A percentile compares a stretch with the other conserved stretches of the same genome.
These are phyloP conservation scores for Didymella sp. DNA, from an alignment of 2,329 filamentous ascomycete species.

Conservation along the genomic window DNA sequence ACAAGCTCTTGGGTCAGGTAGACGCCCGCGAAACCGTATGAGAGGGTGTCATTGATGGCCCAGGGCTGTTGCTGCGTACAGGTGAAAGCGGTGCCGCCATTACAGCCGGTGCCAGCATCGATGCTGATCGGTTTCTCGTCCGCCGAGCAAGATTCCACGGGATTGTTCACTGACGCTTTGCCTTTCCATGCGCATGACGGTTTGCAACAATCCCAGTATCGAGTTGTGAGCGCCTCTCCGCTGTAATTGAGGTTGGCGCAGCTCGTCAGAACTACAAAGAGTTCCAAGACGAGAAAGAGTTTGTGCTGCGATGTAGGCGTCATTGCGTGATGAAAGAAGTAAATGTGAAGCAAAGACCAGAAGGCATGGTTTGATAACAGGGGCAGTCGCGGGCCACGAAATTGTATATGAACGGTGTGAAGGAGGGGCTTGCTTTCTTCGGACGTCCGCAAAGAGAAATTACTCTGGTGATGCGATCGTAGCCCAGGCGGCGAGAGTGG, in stretches of 20 bases:
- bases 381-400: conserved; percentile 37
- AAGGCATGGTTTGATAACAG: conserved; percentile 45
- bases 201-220: conserved; percentile 71
- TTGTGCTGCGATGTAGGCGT: conserved; percentile 37
- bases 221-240: conserved; percentile 45
- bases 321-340: conserved; percentile 43
- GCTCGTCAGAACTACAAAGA: conserved; percentile 34
- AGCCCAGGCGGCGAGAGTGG: conserved; percentile 10
- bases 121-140: conserved; percentile 61
- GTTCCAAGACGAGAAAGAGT: conserved; percentile 8
- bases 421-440: conserved; percentile 39
- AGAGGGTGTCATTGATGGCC: conserved; percentile 63
- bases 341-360: conserved; percentile 38
- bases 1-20: conserved; percentile 52
- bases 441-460: conserved; percentile 47
- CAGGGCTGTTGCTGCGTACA: conserved; percentile 69
- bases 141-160: conserved; percentile 63
- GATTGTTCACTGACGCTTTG: conserved; percentile 61
- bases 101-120: conserved; percentile 60
- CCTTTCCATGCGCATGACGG: conserved; percentile 67
- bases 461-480: conserved; percentile 28
- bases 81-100: conserved; percentile 61
- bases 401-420: conserved; percentile 42
- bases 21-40: conserved; percentile 71
- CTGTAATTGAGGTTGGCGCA: conserved; percentile 36